phyloP scores from a whole-genome alignment of 148 eudicot species.

The Chenopodium formosanum region DNA sequence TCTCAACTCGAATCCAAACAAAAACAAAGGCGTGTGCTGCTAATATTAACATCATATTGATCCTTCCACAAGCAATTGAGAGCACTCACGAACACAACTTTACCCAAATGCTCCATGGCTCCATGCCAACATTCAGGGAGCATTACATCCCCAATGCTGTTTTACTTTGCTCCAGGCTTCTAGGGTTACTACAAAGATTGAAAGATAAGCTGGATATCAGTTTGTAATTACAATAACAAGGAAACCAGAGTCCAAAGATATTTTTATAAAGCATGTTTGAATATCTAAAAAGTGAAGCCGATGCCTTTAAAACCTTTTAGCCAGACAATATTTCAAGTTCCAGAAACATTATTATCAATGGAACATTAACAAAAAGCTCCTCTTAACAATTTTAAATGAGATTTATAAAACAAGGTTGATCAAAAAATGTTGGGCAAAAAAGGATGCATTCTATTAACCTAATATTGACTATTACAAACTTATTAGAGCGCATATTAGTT shows the following conservation, averaged over 20 bases:
- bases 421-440: neutral
- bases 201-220: neutral
- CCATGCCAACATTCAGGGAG: neutral
- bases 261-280: neutral
- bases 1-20: neutral
- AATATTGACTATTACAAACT: no score
- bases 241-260: neutral
- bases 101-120: neutral
- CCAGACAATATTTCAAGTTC: neutral
- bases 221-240: neutral
- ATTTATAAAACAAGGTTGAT: neutral
- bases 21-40: conserved; percentile 2
- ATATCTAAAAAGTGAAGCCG: neutral
- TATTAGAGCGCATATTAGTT: no score
- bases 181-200: neutral
- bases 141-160: neutral
- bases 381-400: neutral
- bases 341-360: neutral
- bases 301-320: no score
- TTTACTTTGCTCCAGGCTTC: no score
- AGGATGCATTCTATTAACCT: no score
- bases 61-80: neutral
- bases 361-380: neutral
- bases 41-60: neutral
- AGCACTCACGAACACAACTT: neutral